These are phyloP conservation scores for Boletales sp. DNA, from an alignment of 768 basidiomycete genomes.

Conservation along the genomic window DNA sequence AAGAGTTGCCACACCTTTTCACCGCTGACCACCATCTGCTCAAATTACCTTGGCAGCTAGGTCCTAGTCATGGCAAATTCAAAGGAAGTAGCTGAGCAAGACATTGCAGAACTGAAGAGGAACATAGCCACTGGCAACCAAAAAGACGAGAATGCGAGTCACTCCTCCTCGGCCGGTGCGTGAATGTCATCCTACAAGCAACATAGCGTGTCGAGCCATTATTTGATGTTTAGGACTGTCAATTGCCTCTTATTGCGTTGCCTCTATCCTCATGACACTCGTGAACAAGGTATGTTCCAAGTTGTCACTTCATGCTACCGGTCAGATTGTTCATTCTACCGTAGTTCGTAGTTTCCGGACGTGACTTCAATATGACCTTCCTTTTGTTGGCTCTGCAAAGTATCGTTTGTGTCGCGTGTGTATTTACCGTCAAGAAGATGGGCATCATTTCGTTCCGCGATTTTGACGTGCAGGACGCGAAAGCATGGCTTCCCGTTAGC, in stretches of 20 bases:
- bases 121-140: conserved; percentile 40
- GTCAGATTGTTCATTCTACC: conserved; percentile 1
- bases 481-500: conserved; percentile 93
- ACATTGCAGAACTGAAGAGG: conserved; percentile 53
- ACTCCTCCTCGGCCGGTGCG: conserved; percentile 24
- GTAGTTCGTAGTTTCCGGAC: conserved; percentile 93
- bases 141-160: conserved; percentile 10
- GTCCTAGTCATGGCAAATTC: conserved; percentile 10
- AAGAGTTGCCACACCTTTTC: too few relatives aligned
- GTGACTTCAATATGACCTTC: conserved; percentile 95
- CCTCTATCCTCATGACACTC: conserved; percentile 95
- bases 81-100: conserved; percentile 28
- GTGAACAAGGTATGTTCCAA: conserved; percentile 77
- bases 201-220: neutral
- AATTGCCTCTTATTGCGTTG: conserved; percentile 84
- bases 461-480: conserved; percentile 81
- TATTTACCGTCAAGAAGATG: conserved; percentile 64
- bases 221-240: conserved; percentile 55
- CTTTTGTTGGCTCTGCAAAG: conserved; percentile 90
- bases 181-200: neutral
- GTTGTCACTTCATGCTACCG: neutral
- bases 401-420: conserved; percentile 79
- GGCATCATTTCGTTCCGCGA: conserved; percentile 82
- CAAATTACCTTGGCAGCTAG: neutral
- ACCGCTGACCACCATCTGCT: too few relatives aligned